Evolutionary conservation across 108 stramenopile genomes (phyloP).

Genomic region (Asterionellopsis glacialis): DNA sequence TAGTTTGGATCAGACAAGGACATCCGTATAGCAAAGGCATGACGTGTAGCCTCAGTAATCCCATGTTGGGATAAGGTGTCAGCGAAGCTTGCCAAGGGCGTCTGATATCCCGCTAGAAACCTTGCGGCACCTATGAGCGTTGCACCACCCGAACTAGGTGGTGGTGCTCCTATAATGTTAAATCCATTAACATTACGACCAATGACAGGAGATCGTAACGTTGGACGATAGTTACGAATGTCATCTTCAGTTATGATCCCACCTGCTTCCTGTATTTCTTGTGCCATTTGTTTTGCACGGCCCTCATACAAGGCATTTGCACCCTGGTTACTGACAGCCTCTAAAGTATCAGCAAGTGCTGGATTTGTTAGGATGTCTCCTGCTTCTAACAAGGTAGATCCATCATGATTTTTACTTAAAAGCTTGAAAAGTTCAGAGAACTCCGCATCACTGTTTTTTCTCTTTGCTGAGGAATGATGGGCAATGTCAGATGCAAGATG

Average conservation of each 20-base stretch:
- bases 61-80: conserved; percentile 67
- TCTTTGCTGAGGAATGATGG: conserved; percentile 2
- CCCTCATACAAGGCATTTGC: conserved; percentile 57
- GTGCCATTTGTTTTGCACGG: conserved; percentile 36
- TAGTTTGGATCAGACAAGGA: conserved; percentile 73
- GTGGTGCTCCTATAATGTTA: conserved; percentile 65
- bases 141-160: conserved; percentile 80
- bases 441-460: conserved; percentile 16
- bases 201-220: conserved; percentile 44
- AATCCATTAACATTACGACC: conserved; percentile 43
- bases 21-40: conserved; percentile 85
- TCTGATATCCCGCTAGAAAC: conserved; percentile 51
- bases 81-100: conserved; percentile 34
- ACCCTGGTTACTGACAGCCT: conserved; percentile 49
- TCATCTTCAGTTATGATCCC: conserved; percentile 71
- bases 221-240: conserved; percentile 46
- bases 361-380: conserved; percentile 61
- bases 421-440: no score
- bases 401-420: conserved; percentile 34
- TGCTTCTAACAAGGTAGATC: conserved; percentile 23
- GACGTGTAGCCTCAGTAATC: conserved; percentile 63
- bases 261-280: conserved; percentile 52
- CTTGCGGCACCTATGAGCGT: conserved; percentile 61
- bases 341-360: conserved; percentile 46
- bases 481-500: conserved; percentile 45